These are phyloP conservation scores for Schoenoplectus tabernaemontani DNA, from an alignment of 202 grass and related monocot species.

Conservation along the genomic window DNA sequence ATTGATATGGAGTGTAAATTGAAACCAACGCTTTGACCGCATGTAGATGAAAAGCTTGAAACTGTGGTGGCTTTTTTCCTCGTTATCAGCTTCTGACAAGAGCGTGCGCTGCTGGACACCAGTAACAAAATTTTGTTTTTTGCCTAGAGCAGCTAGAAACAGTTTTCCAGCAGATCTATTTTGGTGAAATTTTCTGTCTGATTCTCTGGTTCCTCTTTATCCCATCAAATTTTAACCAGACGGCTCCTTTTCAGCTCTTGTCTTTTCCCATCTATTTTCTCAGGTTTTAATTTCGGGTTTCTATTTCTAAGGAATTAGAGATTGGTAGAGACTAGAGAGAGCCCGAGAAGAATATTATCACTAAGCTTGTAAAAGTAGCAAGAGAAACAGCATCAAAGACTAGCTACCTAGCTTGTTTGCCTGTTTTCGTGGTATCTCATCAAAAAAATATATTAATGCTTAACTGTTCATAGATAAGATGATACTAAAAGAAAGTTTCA, in stretches of 20 bases:
- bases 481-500: background rate
- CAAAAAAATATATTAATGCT: background rate
- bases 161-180: slow-evolving; percentile 27
- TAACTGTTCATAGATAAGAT: background rate
- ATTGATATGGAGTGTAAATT: background rate
- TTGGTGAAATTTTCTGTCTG: slow-evolving; percentile 16
- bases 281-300: slow-evolving; percentile 18
- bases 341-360: slow-evolving; percentile 1
- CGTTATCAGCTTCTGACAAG: slow-evolving; percentile 44
- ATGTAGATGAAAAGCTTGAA: slow-evolving; percentile 43
- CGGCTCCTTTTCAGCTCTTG: slow-evolving; percentile 31
- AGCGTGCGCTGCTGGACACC: slow-evolving; percentile 37
- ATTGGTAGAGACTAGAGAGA: background rate
- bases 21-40: slow-evolving; percentile 23
- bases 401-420: background rate
- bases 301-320: slow-evolving; percentile 10
- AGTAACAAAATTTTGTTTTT: slow-evolving; percentile 21
- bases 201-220: slow-evolving; percentile 40
- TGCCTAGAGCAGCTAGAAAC: slow-evolving; percentile 29
- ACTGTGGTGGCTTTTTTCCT: slow-evolving; percentile 27
- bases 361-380: background rate
- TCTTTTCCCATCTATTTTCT: slow-evolving; percentile 17
- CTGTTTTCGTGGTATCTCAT: background rate
- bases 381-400: background rate
- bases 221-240: slow-evolving; percentile 37